Conservation (phyloP, 2,329 filamentous ascomycete genomes). For the Acephala macrosclerotiorum region DNA sequence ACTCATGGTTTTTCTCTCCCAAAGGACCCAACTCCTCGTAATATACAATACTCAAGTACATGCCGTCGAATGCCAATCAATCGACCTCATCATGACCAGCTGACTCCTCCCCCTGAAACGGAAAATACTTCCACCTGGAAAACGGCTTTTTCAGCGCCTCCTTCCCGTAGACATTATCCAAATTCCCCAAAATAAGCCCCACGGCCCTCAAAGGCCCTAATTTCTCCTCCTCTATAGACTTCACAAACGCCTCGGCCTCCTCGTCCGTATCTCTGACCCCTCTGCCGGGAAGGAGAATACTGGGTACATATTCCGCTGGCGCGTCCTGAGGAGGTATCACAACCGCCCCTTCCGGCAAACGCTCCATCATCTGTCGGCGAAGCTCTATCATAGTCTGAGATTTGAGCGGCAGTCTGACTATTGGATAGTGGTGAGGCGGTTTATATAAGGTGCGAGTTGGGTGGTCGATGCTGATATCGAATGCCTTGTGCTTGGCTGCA, state of each 20-base stretch:
- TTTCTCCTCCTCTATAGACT: neutral
- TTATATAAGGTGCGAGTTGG: neutral
- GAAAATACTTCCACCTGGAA: neutral
- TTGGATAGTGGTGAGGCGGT: neutral
- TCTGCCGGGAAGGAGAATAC: neutral
- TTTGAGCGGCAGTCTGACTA: neutral
- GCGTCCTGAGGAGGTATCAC: neutral
- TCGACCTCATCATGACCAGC: neutral
- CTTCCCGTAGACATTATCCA: neutral
- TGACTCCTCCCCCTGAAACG: neutral
- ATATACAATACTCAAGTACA: neutral
- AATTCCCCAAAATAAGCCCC: neutral
- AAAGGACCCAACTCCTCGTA: neutral
- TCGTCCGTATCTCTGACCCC: neutral
- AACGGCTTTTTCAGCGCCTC: neutral
- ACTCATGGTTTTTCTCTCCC: neutral
- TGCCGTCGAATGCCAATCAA: neutral
- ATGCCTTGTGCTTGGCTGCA: neutral
- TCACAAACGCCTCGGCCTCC: neutral
- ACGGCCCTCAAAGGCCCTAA: neutral
- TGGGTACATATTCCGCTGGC: neutral
- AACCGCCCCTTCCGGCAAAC: neutral
- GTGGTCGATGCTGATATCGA: neutral
- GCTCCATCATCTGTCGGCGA: neutral
- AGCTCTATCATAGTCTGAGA: neutral